These are phyloP conservation scores for Taphrina populina DNA, from an alignment of 1,139 yeast genomes.

Conservation along the genomic window DNA sequence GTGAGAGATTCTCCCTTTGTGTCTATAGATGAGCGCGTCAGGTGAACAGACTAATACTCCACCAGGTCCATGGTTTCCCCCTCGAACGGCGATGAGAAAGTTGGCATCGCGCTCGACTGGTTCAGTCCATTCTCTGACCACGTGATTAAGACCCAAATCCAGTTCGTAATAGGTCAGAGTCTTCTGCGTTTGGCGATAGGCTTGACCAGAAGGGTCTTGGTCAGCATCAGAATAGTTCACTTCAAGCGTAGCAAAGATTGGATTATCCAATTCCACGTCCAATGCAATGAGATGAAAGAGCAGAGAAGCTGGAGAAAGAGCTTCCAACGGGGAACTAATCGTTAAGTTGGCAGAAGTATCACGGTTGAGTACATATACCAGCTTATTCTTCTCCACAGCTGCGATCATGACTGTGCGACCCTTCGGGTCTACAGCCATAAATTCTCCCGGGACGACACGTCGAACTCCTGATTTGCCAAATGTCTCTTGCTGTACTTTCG, in stretches of 20 bases:
- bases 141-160: constrained; percentile 80
- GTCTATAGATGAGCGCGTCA: constrained; percentile 52
- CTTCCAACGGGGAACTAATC: constrained; percentile 74
- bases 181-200: constrained; percentile 40
- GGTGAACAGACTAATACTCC: constrained; percentile 58
- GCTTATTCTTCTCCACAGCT: constrained; percentile 70
- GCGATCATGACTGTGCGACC: constrained; percentile 69
- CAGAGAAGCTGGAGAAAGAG: constrained; percentile 54
- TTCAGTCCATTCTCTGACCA: constrained; percentile 55
- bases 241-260: constrained; percentile 78
- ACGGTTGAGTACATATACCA: constrained; percentile 60
- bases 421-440: constrained; percentile 69
- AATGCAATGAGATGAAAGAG: constrained; percentile 60
- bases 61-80: constrained; percentile 60
- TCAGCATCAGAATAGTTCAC: constrained; percentile 50
- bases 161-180: constrained; percentile 68
- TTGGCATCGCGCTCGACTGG: constrained; percentile 50
- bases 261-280: constrained; percentile 78
- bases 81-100: constrained; percentile 52
- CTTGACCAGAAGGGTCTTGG: constrained; percentile 40
- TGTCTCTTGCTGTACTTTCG: constrained; percentile 61
- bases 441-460: constrained; percentile 73
- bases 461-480: constrained; percentile 73
- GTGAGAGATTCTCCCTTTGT: constrained; percentile 45
- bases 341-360: constrained; percentile 52